Percentiles rank a stretch among this genome's conserved stretches.
Conservation (phyloP, 1,139 yeast species). For the Yamadazyma triangularis region DNA sequence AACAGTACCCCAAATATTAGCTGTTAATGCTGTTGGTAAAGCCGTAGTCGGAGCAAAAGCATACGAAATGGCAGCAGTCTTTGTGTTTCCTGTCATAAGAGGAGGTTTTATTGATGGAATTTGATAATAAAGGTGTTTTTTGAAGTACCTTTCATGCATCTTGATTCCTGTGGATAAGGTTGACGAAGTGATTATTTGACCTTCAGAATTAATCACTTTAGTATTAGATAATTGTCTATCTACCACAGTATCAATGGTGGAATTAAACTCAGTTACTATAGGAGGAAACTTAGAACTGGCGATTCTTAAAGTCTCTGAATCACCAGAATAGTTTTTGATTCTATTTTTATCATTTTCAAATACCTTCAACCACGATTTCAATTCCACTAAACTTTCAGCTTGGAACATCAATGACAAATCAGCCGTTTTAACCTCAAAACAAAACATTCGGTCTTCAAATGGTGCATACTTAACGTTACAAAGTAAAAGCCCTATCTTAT, state of each 20-base stretch:
- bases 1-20: constrained; percentile 90
- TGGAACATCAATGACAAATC: constrained; percentile 63
- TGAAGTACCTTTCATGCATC: constrained; percentile 33
- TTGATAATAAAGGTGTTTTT: constrained; percentile 30
- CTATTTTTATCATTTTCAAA: constrained; percentile 59
- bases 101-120: constrained; percentile 54
- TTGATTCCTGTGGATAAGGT: constrained; percentile 37
- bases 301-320: constrained; percentile 35
- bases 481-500: constrained; percentile 74
- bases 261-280: constrained; percentile 65
- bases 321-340: constrained; percentile 38
- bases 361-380: constrained; percentile 75
- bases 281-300: constrained; percentile 76
- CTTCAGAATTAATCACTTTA: constrained; percentile 25
- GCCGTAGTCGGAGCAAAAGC: constrained; percentile 54
- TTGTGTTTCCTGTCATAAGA: constrained; percentile 66
- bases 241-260: constrained; percentile 56
- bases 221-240: constrained; percentile 51
- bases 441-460: constrained; percentile 75
- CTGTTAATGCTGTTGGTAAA: constrained; percentile 78
- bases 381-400: constrained; percentile 68
- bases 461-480: constrained; percentile 67
- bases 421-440: constrained; percentile 76
- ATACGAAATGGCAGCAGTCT: constrained; percentile 65
- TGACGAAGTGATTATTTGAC: constrained; percentile 37